Base-by-base conservation (phyloP, 1,284 basidiomycete genomes). In the Ceratobasidium sp. region DNA sequence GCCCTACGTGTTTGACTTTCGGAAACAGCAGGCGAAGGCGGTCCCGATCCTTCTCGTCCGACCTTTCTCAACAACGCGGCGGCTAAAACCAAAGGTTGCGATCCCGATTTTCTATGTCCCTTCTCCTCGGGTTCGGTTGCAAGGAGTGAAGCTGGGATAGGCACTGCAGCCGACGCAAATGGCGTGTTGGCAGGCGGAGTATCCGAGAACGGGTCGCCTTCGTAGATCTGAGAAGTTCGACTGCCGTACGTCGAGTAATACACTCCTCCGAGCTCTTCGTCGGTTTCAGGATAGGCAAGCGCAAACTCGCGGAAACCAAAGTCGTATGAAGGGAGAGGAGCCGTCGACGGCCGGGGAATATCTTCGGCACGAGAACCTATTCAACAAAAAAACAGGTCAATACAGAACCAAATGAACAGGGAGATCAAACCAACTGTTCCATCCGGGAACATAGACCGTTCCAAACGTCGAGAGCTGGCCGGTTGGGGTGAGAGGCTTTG, bases 391-490 rank as follows among this genome's bases (percentile, higher is more conserved):
- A 59, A n/a, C 5, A 6, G 2, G 13, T 59, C 10, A 46, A 46
- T 46, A n/a, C n/a, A n/a, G 44, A 13, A 46, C 44, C 44, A 46
- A 46, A 46, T 46, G 44, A 46, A 46, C 68, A 52, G 48, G 7
- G 48, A 13, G 2, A 62, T 28, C 2, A 23, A 48, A 74, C 71
- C 5, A n/a, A 74, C 71, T 40, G 9, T 65, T 61, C 48, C 40
- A 54, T 2, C 46, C 3, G 3, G 71, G 59, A 74, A 64, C 33
- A 23, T 74, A 74, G 3, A 65, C 59, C 6, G 71, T 74, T 48
- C 71, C 59, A 64, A 74, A 74, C 23, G 71, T 74, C 33, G 71
- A 74, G n/a, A 74, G 61, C 61, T 74, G 71, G 10, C 61, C 48
- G 17, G 17, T 48, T 23, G 46, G 71, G 7, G 59, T 3, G 33